Evolutionary conservation across 768 basidiomycete species (phyloP), one percentile per base, ranked within the genome.

Genomic region (Amanita thiersii): DNA sequence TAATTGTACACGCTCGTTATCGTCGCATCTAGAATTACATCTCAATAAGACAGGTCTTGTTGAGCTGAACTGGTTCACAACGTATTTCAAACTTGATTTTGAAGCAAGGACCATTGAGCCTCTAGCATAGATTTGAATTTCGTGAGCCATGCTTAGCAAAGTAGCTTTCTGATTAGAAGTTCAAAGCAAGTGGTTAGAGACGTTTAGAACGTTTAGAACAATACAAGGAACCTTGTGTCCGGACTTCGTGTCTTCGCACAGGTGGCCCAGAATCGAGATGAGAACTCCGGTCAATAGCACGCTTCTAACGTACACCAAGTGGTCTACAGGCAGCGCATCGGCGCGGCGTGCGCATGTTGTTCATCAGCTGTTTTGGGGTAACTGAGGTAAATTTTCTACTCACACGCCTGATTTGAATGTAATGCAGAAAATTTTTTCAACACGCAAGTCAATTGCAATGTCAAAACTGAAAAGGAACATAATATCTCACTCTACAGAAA

Each of bases 241-340:
- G n/a, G n/a, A n/a, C n/a, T n/a, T n/a, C n/a, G n/a, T n/a, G n/a
- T n/a, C n/a, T n/a, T n/a, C n/a, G n/a, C n/a, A n/a, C n/a, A n/a
- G n/a, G n/a, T n/a, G n/a, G n/a, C n/a, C n/a, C n/a, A n/a, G n/a
- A n/a, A n/a, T n/a, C n/a, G n/a, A n/a, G n/a, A n/a, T n/a, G n/a
- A n/a, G n/a, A 33, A 43, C 32, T 26, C 42, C 15, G 33, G 25
- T 37, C 34, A 36, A 24, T 17, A n/a, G 32, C 40, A 21, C 26
- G 42, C 21, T 28, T 28, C 26, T 7, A 28, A 7, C 7, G 26
- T 28, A 28, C 26, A 29, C 42, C 42, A 35, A 43, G 17, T 43
- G 12, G 35, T 35, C 42, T 33, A 43, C 34, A 36, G 7, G 5
- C 14, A 25, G 11, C 19, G 23, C 23, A 20, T 12, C 19, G 12